Conservation (phyloP, 2,329 filamentous ascomycete species). For the Ophiostoma tasmaniense region DNA sequence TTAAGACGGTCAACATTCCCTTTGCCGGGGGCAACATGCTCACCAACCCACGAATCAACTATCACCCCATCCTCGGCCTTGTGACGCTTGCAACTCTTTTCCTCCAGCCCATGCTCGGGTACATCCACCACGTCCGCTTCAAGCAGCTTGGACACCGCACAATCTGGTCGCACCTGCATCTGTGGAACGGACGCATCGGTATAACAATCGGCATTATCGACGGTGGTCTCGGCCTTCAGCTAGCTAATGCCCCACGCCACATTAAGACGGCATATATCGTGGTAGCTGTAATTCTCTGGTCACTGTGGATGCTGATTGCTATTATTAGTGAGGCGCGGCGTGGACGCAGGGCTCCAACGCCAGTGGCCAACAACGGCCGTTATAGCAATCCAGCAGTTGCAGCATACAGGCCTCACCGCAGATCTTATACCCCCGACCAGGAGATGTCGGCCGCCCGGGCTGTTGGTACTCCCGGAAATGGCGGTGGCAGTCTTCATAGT, state of each 20-base stretch:
- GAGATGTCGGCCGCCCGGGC: constrained; percentile 6
- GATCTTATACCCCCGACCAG: background rate
- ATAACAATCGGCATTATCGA: constrained; percentile 38
- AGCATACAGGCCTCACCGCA: background rate
- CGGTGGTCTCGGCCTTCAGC: constrained; percentile 36
- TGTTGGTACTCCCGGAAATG: background rate
- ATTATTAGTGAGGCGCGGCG: constrained; percentile 27
- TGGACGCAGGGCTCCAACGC: background rate
- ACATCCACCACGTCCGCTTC: constrained; percentile 35
- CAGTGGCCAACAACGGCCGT: background rate
- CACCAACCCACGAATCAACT: constrained; percentile 27
- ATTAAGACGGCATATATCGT: constrained; percentile 32
- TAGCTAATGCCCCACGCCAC: constrained; percentile 26
- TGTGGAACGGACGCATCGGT: constrained; percentile 34
- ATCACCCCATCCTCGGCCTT: constrained; percentile 41
- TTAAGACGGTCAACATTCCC: constrained; percentile 28
- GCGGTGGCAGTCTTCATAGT: background rate
- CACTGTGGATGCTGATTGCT: constrained; percentile 31
- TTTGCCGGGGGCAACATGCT: constrained; percentile 27
- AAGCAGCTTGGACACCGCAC: constrained; percentile 31
- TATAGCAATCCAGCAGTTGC: background rate
- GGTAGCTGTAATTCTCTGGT: constrained; percentile 32
- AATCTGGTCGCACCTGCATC: constrained; percentile 35
- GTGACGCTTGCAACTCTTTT: constrained; percentile 32
- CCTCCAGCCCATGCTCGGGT: constrained; percentile 36